phyloP scores from a whole-genome alignment of 179 eudicot species.

The Monotropa hypopitys region DNA sequence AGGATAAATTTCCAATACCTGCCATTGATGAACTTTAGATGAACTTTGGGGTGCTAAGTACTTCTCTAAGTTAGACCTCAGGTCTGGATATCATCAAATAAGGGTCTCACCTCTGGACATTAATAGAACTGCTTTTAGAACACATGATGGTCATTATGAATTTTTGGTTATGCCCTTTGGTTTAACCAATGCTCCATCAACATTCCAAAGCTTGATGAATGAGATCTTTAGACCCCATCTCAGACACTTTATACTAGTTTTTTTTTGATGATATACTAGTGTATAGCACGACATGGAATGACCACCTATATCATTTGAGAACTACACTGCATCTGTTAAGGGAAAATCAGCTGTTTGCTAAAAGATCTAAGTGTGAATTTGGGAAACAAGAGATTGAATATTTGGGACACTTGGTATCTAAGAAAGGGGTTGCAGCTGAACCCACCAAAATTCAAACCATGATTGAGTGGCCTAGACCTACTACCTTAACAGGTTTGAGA shows the following conservation, averaged over 20 bases:
- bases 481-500: not conserved
- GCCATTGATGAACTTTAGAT: too few species aligned
- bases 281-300: not conserved
- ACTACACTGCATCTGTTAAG: not conserved
- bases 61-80: too few species aligned
- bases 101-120: not conserved
- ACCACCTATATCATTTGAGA: not conserved
- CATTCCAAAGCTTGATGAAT: constrained; percentile 7
- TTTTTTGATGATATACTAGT: constrained; percentile 7
- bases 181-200: not conserved
- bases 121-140: not conserved
- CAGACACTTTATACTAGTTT: not conserved
- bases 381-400: not conserved
- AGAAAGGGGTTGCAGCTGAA: not conserved
- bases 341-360: not conserved
- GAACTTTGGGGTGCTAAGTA: too few species aligned
- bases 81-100: constrained; percentile 1
- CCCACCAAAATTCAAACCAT: not conserved
- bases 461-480: not conserved
- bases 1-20: too few species aligned
- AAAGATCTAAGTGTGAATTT: not conserved
- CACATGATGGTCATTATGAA: constrained; percentile 1
- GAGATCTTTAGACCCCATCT: not conserved
- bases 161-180: not conserved
- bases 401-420: not conserved